A percentile compares a stretch with the other conserved stretches of the same genome.
Evolutionary conservation across 345 rosid genomes (phyloP).

Genomic region (Turnera subulata): DNA sequence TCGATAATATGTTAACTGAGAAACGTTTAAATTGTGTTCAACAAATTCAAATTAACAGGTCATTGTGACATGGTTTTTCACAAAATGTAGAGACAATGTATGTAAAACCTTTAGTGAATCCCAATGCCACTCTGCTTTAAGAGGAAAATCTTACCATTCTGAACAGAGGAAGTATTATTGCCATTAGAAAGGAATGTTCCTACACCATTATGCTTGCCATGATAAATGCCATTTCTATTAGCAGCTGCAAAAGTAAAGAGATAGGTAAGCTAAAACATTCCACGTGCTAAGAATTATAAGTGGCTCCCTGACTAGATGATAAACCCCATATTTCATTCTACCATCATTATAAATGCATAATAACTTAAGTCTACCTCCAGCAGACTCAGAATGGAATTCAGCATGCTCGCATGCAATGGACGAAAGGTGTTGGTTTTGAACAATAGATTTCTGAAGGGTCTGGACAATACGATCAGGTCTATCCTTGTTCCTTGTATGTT

Average conservation of each 20-base stretch:
- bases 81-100: neutral
- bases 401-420: constrained; percentile 13
- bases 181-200: constrained; percentile 21
- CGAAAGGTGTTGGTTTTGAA: neutral
- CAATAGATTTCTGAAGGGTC: neutral
- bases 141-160: constrained; percentile 37
- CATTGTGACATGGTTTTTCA: neutral
- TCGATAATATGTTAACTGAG: neutral
- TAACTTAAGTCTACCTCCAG: constrained; percentile 33
- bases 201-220: constrained; percentile 23
- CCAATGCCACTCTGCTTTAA: constrained; percentile 5
- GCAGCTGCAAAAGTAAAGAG: constrained; percentile 26
- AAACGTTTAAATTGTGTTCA: neutral
- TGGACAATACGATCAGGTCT: neutral
- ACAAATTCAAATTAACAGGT: neutral
- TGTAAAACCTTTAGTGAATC: neutral
- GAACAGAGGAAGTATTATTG: constrained; percentile 21
- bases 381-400: constrained; percentile 12
- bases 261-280: constrained; percentile 11
- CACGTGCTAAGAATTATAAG: constrained; percentile 1
- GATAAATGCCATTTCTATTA: constrained; percentile 27
- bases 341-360: neutral
- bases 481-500: constrained; percentile 31
- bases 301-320: neutral
- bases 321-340: neutral